A percentile compares a stretch with the other conserved stretches of the same genome.
Conservation (phyloP, 2,329 filamentous ascomycete species). For the Phialophora macrospora region DNA sequence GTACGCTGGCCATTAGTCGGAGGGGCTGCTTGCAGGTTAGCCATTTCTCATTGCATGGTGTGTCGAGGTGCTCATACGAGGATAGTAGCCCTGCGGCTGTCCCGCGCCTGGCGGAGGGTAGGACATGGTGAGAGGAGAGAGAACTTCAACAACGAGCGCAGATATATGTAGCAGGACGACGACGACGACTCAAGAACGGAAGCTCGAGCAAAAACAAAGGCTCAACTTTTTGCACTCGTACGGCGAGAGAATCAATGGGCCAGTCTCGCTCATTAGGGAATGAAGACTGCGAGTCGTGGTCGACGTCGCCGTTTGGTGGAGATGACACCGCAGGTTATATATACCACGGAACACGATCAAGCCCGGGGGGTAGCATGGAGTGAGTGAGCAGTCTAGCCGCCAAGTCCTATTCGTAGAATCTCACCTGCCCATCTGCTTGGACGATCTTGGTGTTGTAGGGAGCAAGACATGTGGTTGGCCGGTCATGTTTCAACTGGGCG, state of each 20-base stretch:
- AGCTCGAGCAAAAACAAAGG: not conserved
- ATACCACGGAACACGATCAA: slow-evolving; percentile 12
- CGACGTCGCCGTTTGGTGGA: not conserved
- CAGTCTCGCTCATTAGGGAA: not conserved
- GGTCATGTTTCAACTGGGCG: slow-evolving; percentile 25
- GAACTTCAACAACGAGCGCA: not conserved
- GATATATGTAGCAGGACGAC: not conserved
- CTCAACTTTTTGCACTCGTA: slow-evolving; percentile 16
- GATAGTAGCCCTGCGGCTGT: slow-evolving; percentile 40
- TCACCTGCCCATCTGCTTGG: slow-evolving; percentile 29
- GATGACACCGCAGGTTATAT: slow-evolving; percentile 12
- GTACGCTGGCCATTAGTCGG: slow-evolving; percentile 33
- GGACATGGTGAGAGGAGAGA: slow-evolving; percentile 23
- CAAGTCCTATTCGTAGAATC: slow-evolving; percentile 23
- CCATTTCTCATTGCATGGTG: not conserved
- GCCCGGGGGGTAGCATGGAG: slow-evolving; percentile 1
- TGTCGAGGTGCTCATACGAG: slow-evolving; percentile 37
- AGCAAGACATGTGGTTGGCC: slow-evolving; percentile 27
- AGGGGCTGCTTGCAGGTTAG: slow-evolving; percentile 32
- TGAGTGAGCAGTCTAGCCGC: slow-evolving; percentile 29
- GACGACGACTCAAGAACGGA: not conserved
- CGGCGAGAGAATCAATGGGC: not conserved
- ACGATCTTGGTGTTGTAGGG: slow-evolving; percentile 27
- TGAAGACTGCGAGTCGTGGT: not conserved
- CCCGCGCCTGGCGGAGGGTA: slow-evolving; percentile 28